These are phyloP conservation scores for Scytalidium sp. DNA, from an alignment of 2,329 filamentous ascomycete species.

Conservation along the genomic window DNA sequence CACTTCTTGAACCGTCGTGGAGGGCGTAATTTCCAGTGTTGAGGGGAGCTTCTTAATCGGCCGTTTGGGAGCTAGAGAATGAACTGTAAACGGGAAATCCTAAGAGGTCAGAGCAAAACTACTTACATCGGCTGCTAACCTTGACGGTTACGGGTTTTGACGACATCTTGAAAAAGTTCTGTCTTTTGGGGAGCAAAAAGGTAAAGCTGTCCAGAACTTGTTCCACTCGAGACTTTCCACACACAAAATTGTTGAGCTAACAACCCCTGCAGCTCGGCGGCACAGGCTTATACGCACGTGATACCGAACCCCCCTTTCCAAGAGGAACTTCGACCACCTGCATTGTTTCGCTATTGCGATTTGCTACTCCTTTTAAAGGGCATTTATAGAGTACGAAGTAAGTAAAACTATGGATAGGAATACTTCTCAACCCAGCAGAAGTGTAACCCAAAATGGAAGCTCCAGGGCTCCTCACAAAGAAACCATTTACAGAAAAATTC, in stretches of 20 bases:
- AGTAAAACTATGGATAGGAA: too few species aligned
- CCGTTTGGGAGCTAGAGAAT: constrained; percentile 22
- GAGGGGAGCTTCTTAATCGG: constrained; percentile 47
- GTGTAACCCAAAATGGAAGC: too few species aligned
- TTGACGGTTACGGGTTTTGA: constrained; percentile 5
- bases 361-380: too few species aligned
- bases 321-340: too few species aligned
- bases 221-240: not conserved
- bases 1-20: constrained; percentile 56
- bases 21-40: constrained; percentile 42
- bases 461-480: too few species aligned
- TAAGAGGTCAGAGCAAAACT: not conserved
- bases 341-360: too few species aligned
- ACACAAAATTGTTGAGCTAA: not conserved
- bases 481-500: too few species aligned
- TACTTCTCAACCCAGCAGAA: too few species aligned
- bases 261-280: not conserved
- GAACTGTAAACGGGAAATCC: not conserved
- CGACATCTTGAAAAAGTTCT: not conserved
- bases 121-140: constrained; percentile 9
- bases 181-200: not conserved
- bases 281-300: not conserved
- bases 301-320: not conserved
- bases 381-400: too few species aligned
- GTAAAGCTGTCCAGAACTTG: not conserved